These are phyloP conservation scores for Cadophora luteo-olivacea DNA, from an alignment of 2,329 filamentous ascomycete genomes.

Conservation along the genomic window DNA sequence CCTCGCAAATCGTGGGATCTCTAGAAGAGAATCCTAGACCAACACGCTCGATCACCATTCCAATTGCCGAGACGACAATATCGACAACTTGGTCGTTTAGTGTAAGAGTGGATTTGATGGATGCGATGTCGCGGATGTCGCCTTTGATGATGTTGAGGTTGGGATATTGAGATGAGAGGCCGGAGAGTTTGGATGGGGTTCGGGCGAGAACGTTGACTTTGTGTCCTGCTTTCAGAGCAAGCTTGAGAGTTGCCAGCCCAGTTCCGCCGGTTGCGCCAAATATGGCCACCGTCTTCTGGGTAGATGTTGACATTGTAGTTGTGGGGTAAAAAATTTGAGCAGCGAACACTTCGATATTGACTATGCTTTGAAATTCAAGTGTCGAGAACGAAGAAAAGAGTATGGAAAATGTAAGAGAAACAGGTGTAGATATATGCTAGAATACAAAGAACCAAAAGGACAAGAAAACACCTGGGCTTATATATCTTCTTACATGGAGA, in stretches of 20 bases:
- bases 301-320: slow-evolving; percentile 17
- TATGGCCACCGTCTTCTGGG: slow-evolving; percentile 52
- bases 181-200: slow-evolving; percentile 55
- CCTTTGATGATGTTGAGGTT: slow-evolving; percentile 55
- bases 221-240: slow-evolving; percentile 53
- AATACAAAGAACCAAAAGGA: background rate
- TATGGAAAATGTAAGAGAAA: background rate
- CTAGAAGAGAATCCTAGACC: slow-evolving; percentile 47
- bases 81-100: slow-evolving; percentile 49
- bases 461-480: background rate
- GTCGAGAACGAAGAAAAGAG: background rate
- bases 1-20: slow-evolving; percentile 56
- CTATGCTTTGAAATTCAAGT: too few species aligned
- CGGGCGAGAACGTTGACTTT: slow-evolving; percentile 54
- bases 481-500: background rate
- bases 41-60: slow-evolving; percentile 41
- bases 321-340: background rate
- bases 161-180: slow-evolving; percentile 41
- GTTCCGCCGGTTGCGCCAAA: slow-evolving; percentile 59
- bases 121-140: slow-evolving; percentile 52
- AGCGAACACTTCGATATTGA: background rate
- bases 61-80: slow-evolving; percentile 56
- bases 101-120: slow-evolving; percentile 49
- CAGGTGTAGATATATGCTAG: background rate
- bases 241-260: slow-evolving; percentile 54